Evolutionary conservation across 202 grass and related monocot species (phyloP), one percentile per base, ranked within the genome.

Genomic region (Miscanthus sacchariflorus): DNA sequence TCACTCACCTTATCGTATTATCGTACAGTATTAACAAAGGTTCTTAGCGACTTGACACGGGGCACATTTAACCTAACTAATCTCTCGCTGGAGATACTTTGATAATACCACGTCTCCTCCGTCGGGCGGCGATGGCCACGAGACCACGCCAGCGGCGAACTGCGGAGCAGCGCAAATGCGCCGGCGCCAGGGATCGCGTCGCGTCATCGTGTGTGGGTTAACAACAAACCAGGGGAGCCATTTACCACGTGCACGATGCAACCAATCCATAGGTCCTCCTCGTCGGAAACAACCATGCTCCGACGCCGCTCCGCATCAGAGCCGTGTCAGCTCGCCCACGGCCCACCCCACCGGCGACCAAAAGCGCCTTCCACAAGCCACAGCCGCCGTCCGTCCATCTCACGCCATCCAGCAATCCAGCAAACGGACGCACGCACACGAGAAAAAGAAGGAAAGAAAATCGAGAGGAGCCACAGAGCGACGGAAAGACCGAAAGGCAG

Each of bases 231-330:
- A 13, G 42, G 30, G 2, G 40, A 74, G 12, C 11, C 71, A 6
- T 23, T 12, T 19, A 6, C 39, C 38, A 12, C 70, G 69, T 39
- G 69, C 69, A 43, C 30, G 30, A 24, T 25, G 44, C 61, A 40
- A 17, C 38, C 44, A 49, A 27, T 11, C 73, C 10, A 68, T 2
- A 10, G 14, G 18, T 21, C 85, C 5, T 74, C 54, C 42, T 66
- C 70, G 21, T 28, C 70, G 71, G 61, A 21, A 54, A 65, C 68
- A 80, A 21, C 13, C 24, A 27, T 21, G 1, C 36, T 78, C 80
- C 80, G 50, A 45, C 64, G 73, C 73, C 38, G 80, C 82, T 19
- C 88, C 70, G 71, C 70, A 70, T 90, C 88, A 71, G 88, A 40
- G 15, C 71, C 70, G 58, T 74, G 77, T 81, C 77, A 89, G 65